Percentiles rank a stretch among this genome's conserved stretches.
phyloP scores from a whole-genome alignment of 257 asterid genomes.

The Nicotiana otophora region DNA sequence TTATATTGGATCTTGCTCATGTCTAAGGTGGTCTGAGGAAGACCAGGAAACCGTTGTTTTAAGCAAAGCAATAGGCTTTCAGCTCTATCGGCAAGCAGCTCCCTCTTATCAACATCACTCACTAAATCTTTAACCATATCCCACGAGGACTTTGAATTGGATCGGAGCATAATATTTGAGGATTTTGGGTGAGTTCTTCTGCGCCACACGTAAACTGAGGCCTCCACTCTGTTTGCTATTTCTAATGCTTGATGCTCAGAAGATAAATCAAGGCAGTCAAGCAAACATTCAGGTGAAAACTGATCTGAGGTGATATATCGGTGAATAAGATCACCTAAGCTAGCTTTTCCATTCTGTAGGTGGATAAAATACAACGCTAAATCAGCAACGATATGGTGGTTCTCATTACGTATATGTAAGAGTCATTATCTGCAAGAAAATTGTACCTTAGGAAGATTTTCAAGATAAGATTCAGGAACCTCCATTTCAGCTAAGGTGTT shows the following conservation, averaged over 20 bases:
- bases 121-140: slow-evolving; percentile 70
- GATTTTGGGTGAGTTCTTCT: slow-evolving; percentile 35
- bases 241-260: slow-evolving; percentile 72
- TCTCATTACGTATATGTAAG: neutral
- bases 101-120: slow-evolving; percentile 52
- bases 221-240: slow-evolving; percentile 67
- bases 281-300: slow-evolving; percentile 64
- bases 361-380: neutral
- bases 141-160: slow-evolving; percentile 67
- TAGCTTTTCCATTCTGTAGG: slow-evolving; percentile 57
- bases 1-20: slow-evolving; percentile 73
- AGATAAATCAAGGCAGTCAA: slow-evolving; percentile 67
- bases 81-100: slow-evolving; percentile 56
- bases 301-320: slow-evolving; percentile 56
- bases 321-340: slow-evolving; percentile 64
- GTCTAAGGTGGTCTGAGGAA: slow-evolving; percentile 78
- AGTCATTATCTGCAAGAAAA: neutral
- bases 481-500: slow-evolving; percentile 72
- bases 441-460: slow-evolving; percentile 68
- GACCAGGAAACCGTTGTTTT: slow-evolving; percentile 68
- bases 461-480: slow-evolving; percentile 60
- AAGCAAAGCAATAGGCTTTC: slow-evolving; percentile 63
- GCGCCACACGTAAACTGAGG: slow-evolving; percentile 55
- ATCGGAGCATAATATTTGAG: neutral
- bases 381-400: neutral